Evolutionary conservation across 2,329 filamentous ascomycete genomes (phyloP).

Genomic region (Phaeosphaeriaceae sp.): DNA sequence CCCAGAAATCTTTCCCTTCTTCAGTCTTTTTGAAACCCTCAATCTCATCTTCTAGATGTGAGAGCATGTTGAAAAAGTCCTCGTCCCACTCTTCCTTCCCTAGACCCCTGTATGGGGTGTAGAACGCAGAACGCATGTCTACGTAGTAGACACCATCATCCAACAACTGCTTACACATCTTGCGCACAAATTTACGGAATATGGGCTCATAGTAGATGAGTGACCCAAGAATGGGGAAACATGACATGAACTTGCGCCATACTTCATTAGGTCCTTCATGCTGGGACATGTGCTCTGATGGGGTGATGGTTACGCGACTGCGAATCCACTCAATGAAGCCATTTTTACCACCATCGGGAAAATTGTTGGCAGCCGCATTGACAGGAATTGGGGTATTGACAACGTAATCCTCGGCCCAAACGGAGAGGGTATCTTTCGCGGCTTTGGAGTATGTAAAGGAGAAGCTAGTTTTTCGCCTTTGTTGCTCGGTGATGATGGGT

Average conservation of each 20-base stretch:
- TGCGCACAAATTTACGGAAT: constrained; percentile 75
- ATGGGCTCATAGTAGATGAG: constrained; percentile 92
- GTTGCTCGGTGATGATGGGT: constrained; percentile 61
- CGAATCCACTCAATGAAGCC: constrained; percentile 82
- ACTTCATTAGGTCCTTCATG: constrained; percentile 83
- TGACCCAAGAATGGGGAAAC: constrained; percentile 74
- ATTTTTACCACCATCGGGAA: constrained; percentile 71
- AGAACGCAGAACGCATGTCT: constrained; percentile 80
- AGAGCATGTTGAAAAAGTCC: constrained; percentile 73
- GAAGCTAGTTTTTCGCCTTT: constrained; percentile 62
- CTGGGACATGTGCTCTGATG: constrained; percentile 76
- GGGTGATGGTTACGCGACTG: constrained; percentile 72
- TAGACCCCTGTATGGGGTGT: constrained; percentile 70
- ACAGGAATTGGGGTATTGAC: constrained; percentile 65
- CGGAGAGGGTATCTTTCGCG: constrained; percentile 51
- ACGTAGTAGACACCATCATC: constrained; percentile 85
- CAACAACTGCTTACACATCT: constrained; percentile 73
- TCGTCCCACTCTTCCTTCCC: constrained; percentile 69
- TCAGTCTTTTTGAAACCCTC: constrained; percentile 73
- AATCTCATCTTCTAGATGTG: constrained; percentile 78
- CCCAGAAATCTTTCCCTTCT: constrained; percentile 81
- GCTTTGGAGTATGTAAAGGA: constrained; percentile 62
- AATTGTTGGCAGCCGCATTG: constrained; percentile 70
- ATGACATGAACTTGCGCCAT: constrained; percentile 80
- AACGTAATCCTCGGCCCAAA: constrained; percentile 73